Evolutionary conservation across 2,329 filamentous ascomycete species (phyloP), one percentile per base, ranked within the genome.

Genomic region (Paraconiothyrium sp.): DNA sequence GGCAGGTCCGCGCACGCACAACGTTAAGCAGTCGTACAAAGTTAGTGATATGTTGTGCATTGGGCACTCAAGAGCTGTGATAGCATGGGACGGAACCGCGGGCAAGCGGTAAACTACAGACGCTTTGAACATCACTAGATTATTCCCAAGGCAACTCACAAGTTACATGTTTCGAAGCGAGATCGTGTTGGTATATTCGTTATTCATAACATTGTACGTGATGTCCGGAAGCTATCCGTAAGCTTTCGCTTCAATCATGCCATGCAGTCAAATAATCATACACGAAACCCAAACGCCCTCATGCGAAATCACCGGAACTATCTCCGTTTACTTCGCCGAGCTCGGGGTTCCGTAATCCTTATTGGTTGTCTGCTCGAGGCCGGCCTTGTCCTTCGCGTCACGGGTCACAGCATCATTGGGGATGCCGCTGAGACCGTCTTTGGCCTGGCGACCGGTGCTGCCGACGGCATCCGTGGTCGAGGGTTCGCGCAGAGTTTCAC

Each of bases 371-470:
- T 82, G 66, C 57, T 64, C 76, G 35, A 82, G 69, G 24, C 77
- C 78, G n/a, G 68, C 52, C 69, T 80, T 79, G 58, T 78, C 58
- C 76, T 80, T 82, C 56, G 75, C 70, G 66, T 82, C 85, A 54
- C 81, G 78, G 16, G 82, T 76, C n/a, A 82, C 80, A 49, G 87
- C 88, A 76, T 91, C 89, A 74, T 85, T 86, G 20, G 88, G 88
- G 24, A 87, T 78, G 2, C 82, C 83, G 10, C 81, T 76, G 11
- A 90, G 76, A 41, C 81, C 81, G 37, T 92, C 89, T 65, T 83
- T 80, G 22, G 82, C 89, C 77, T 91, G 84, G 48, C 90, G 84
- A 13, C 89, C 90, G 59, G 92, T 84, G 59, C 72, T 69, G 47
- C 81, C 84, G 14, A 74, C 76, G 14, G 82, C 83, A 41, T 81